Conservation (phyloP, 1,284 basidiomycete genomes). For the Pyrrhoderma noxium region DNA sequence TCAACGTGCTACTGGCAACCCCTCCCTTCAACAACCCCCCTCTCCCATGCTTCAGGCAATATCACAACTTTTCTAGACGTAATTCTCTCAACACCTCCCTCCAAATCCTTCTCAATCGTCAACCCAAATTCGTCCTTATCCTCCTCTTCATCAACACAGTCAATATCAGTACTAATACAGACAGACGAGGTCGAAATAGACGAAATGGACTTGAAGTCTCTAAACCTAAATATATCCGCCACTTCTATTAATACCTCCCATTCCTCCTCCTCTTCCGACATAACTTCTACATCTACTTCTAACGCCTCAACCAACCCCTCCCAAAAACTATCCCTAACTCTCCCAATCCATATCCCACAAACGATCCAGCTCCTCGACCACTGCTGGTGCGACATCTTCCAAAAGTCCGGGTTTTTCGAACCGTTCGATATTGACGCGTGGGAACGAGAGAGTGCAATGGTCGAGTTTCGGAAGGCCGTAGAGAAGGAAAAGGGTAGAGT, state of each 20-base stretch:
- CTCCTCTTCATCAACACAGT: too few species aligned
- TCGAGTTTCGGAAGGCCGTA: slow-evolving; percentile 21
- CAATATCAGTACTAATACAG: too few species aligned
- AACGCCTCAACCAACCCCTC: too few species aligned
- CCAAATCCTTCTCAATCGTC: slow-evolving; percentile 7
- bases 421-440: slow-evolving; percentile 66
- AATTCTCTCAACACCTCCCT: slow-evolving; percentile 35
- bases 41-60: slow-evolving; percentile 51
- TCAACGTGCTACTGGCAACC: slow-evolving; percentile 84
- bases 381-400: slow-evolving; percentile 64
- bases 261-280: too few species aligned
- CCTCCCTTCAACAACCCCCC: slow-evolving; percentile 51
- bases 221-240: too few species aligned
- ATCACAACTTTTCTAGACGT: slow-evolving; percentile 64
- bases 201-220: too few species aligned
- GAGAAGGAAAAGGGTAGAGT: slow-evolving; percentile 27
- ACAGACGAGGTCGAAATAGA: too few species aligned
- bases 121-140: slow-evolving; percentile 27
- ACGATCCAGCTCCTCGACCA: slow-evolving; percentile 60
- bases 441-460: slow-evolving; percentile 46
- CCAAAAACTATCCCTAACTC: too few species aligned
- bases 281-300: too few species aligned
- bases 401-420: slow-evolving; percentile 49
- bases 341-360: slow-evolving; percentile 29
- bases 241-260: too few species aligned